Evolutionary conservation across 331 rosid genomes (phyloP), one percentile per base, ranked within the genome.

Genomic region (Quercus tomentella): DNA sequence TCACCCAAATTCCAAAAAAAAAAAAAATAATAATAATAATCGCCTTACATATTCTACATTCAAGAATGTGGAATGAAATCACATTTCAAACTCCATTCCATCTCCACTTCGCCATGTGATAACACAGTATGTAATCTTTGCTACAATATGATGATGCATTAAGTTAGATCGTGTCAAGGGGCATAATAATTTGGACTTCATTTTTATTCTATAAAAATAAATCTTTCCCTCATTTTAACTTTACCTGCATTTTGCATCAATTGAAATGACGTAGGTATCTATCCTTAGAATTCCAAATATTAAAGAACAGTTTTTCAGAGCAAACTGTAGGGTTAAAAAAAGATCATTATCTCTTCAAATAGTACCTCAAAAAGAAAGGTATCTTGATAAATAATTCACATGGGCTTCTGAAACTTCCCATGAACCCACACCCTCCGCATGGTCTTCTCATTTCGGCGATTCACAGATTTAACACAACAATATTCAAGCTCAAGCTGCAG

Each of bases 341-440:
- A 63, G 6, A 16, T 66, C 43, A 63, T 4, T 16, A 4, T 60
- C 56, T 57, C 76, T 68, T 78, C 56, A 7, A 15, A 71, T 25
- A 17, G 66, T 72, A 72, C 68, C 21, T 30, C 82, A 52, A 61
- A 70, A 16, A 20, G 28, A 51, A 28, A 3, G 31, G 30, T 16
- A 69, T 57, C 72, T 56, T 67, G 73, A 77, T 56, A 72, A 31
- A 65, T 49, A 80, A 18, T 72, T 82, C 79, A 83, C 15, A 77
- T 63, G 60, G 96, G 94, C 88, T 91, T 95, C 86, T 88, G 94
- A 83, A 95, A 95, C 86, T 91, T 95, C 79, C 92, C 99, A 68
- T 95, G 98, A 84, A 95, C 96, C 99, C 99, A 95, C 67, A 95
- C 98, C 86, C 98, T 89, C 79, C 20, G 89, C 98, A 90, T 91